These are phyloP conservation scores for Tolypocladium amazonense DNA, from an alignment of 2,329 filamentous ascomycete species.

Conservation along the genomic window DNA sequence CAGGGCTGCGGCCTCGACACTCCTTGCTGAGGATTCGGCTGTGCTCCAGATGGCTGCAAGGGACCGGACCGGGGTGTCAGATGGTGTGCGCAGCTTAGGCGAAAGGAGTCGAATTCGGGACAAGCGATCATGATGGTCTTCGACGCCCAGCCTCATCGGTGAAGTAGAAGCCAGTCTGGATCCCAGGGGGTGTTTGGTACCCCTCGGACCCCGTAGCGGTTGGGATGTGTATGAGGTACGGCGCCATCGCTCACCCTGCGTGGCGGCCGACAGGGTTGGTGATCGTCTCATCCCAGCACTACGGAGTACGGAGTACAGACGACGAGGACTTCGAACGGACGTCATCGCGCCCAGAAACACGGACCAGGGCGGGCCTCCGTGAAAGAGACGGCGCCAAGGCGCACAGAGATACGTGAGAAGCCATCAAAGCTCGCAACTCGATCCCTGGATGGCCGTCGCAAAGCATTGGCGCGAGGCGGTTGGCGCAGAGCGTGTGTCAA, in stretches of 20 bases:
- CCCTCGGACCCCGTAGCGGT: background rate
- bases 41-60: background rate
- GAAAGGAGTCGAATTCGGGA: background rate
- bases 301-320: too few relatives aligned
- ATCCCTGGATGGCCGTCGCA: background rate
- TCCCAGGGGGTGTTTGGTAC: background rate
- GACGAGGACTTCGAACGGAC: background rate
- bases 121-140: background rate
- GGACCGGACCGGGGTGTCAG: background rate
- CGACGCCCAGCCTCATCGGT: background rate
- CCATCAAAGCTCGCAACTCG: background rate
- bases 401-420: background rate
- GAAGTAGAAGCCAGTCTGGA: background rate
- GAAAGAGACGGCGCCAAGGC: background rate
- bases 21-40: background rate
- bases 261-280: background rate
- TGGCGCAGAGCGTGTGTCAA: background rate
- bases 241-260: background rate
- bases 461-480: background rate
- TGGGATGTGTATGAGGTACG: background rate
- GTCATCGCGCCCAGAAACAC: background rate
- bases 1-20: background rate
- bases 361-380: background rate
- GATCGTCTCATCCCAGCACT: background rate
- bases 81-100: background rate